phyloP scores from a whole-genome alignment of 345 rosid species.

The Cardamine resedifolia region DNA sequence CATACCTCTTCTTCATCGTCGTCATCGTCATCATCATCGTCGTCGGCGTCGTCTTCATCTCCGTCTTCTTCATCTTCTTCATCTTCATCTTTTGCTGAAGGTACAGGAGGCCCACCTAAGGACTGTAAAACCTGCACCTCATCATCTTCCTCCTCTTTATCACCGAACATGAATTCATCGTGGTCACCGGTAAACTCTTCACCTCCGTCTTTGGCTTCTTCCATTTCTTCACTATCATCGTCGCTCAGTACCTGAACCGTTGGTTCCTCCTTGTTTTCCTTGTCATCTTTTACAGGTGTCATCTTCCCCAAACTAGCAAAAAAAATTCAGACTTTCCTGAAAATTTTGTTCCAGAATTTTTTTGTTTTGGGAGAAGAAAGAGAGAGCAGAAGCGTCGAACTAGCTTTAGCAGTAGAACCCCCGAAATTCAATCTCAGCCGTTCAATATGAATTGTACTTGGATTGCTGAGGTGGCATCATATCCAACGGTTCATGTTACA shows the following conservation, averaged over 20 bases:
- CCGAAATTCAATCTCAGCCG: constrained; percentile 4
- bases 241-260: constrained; percentile 34
- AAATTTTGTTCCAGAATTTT: not conserved
- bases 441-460: not conserved
- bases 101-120: not conserved
- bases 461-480: constrained; percentile 35
- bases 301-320: constrained; percentile 7
- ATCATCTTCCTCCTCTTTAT: constrained; percentile 45
- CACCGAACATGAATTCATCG: not conserved
- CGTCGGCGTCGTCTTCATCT: constrained; percentile 44
- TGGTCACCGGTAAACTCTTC: constrained; percentile 42
- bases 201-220: constrained; percentile 43
- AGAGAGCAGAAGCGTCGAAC: constrained; percentile 19
- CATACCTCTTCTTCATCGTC: constrained; percentile 49
- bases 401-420: constrained; percentile 10
- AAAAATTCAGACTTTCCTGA: not conserved
- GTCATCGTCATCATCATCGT: constrained; percentile 44
- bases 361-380: not conserved
- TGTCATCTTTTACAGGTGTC: constrained; percentile 47
- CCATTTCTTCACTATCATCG: constrained; percentile 42
- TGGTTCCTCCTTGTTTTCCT: constrained; percentile 38
- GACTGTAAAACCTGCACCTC: constrained; percentile 33
- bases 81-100: not conserved
- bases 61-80: constrained; percentile 43
- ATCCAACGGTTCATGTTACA: constrained; percentile 23